Base-by-base conservation (phyloP, 1,284 basidiomycete species). In the Rhodotorula sp. region DNA sequence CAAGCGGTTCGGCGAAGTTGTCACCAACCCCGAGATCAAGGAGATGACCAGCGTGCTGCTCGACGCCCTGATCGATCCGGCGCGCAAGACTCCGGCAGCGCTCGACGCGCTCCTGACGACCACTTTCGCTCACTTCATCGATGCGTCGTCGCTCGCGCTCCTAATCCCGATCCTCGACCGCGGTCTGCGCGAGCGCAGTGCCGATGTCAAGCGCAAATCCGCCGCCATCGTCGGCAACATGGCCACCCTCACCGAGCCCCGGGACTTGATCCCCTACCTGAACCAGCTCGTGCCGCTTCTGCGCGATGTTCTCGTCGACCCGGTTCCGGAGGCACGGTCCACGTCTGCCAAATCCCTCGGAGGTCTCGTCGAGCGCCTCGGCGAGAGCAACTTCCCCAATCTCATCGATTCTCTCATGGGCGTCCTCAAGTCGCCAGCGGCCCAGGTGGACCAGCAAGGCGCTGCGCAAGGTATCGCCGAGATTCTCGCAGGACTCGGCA, bases 331-430 rank as follows among this genome's bases (percentile, higher is more conserved):
- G 82, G 96, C 97, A 20, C 89, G 97, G 72, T 94, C 94, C 4
- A 97, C 95, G 0, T 95, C 97, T 4, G 96, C 97, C 39, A 98
- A 98, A 83, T 90, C 97, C 0, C 86, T 99, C n/a, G 97, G 97
- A 48, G 94, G 93, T 0, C 87, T 99, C 46, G 93, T 99, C 46
- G 97, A 99, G 81, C 90, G 97, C 52, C 85, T 99, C 5, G 97
- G 97, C 73, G 97, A 99, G 83, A 84, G 87, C 48, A 91, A 97
- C 81, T 99, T 99, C 88, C 94, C 95, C 15, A 92, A 97, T 77
- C 87, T 99, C 58, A 92, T 99, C 1, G 90, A 92, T 43, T 89
- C 90, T n/a, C 85, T 99, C 15, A 84, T 99, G 54, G 87, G 90
- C 58, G 95, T 91, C 14, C 87, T 99, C 74, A 93, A 95, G 81